phyloP scores from a whole-genome alignment of 2,329 filamentous ascomycete species.

The Zymoseptoria pseudotritici region DNA sequence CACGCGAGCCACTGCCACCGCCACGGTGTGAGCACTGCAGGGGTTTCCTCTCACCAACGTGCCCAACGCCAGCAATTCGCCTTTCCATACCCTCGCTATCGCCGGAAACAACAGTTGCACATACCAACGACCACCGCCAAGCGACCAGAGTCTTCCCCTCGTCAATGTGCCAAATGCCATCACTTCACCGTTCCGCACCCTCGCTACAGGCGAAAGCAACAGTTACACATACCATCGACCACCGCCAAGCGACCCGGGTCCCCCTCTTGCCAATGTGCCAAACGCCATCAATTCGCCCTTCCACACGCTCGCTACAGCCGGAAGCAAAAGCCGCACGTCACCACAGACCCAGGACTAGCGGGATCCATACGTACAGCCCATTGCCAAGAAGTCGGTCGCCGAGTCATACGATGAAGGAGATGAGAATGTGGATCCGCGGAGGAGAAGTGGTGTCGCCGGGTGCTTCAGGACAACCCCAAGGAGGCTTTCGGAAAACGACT shows the following conservation, averaged over 20 bases:
- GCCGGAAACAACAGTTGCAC: slow-evolving; percentile 30
- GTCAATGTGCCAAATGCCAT: slow-evolving; percentile 84
- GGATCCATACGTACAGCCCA: slow-evolving; percentile 72
- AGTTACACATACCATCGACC: no score
- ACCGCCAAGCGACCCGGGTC: no score
- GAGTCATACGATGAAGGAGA: slow-evolving; percentile 47
- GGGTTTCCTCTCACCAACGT: slow-evolving; percentile 68
- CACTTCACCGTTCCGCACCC: slow-evolving; percentile 76
- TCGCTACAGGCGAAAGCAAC: slow-evolving; percentile 42
- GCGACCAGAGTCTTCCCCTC: slow-evolving; percentile 50
- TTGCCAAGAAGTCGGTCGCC: slow-evolving; percentile 78
- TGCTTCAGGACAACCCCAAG: slow-evolving; percentile 28
- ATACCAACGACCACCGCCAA: no score
- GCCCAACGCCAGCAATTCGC: slow-evolving; percentile 90
- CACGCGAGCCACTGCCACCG: no score
- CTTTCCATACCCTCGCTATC: slow-evolving; percentile 57
- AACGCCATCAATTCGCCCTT: slow-evolving; percentile 93
- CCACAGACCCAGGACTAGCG: slow-evolving; percentile 60
- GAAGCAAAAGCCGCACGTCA: slow-evolving; percentile 64
- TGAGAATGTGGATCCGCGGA: slow-evolving; percentile 31
- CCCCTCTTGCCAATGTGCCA: slow-evolving; percentile 77
- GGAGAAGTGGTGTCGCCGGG: slow-evolving; percentile 20
- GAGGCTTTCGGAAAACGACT: slow-evolving; percentile 42
- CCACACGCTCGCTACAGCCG: slow-evolving; percentile 51
- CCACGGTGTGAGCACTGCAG: no score